Evolutionary conservation across 805 yeast genomes (phyloP).

Genomic region (Nakazawaea holstii): DNA sequence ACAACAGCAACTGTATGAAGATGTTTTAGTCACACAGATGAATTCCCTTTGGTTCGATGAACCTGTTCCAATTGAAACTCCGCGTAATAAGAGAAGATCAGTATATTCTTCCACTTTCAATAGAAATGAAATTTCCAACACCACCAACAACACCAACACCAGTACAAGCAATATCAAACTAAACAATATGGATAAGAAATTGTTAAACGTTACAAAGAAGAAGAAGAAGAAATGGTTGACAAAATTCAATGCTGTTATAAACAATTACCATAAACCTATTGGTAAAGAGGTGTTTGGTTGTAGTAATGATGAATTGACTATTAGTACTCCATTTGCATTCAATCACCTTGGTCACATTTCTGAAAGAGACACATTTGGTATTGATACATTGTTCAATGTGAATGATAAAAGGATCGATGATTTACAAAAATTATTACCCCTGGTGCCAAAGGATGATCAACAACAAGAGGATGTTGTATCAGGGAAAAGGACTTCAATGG

Average conservation of each 20-base stretch:
- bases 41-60: conserved; percentile 9
- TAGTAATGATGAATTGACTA: conserved; percentile 3
- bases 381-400: conserved; percentile 21
- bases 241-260: conserved; percentile 2
- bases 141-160: background rate
- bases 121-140: background rate
- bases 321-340: conserved; percentile 28
- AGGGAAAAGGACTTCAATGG: conserved; percentile 4
- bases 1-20: conserved; percentile 1
- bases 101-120: background rate
- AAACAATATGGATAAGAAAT: background rate
- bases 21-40: conserved; percentile 7
- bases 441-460: background rate
- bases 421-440: conserved; percentile 1
- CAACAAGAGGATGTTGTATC: background rate
- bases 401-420: conserved; percentile 14
- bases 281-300: background rate
- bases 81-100: conserved; percentile 1
- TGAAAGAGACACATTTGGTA: conserved; percentile 22
- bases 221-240: conserved; percentile 7
- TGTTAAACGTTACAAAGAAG: background rate
- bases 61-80: background rate
- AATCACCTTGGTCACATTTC: conserved; percentile 28
- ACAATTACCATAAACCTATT: conserved; percentile 3
- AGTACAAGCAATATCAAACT: background rate